Evolutionary conservation across 2,329 filamentous ascomycete genomes (phyloP), one percentile per base, ranked within the genome.

Genomic region (Pseudogymnoascus sp.): DNA sequence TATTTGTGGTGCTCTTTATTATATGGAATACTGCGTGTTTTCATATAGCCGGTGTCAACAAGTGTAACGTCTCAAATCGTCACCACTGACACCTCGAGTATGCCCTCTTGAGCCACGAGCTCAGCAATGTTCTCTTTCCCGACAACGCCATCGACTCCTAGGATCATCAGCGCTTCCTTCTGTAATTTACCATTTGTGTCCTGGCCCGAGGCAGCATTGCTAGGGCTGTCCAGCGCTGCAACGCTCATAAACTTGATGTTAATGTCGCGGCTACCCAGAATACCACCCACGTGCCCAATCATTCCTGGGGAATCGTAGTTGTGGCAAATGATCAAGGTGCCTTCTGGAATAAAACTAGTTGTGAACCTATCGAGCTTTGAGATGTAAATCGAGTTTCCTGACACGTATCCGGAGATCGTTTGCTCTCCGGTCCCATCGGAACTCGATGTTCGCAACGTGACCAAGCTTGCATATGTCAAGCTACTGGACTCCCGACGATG

Each of bases 231-330:
- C 64, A 88, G 71, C 14, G 78, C 77, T 2, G 81, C 81, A 1
- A 92, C 89, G 69, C 83, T 86, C 90, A 93, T 94, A 70, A 87
- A 91, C 50, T 81, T 82, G 71, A 93, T 90, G 69, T 94, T 94
- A 59, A 94, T 84, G 0, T 83, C 84, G 37, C 87, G 81, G 37
- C 79, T 79, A 0, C 89, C 90, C 25, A 93, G 75, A 59, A 85
- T 79, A 62, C 80, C 85, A 0, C 90, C 90, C 2, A 94, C 89
- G 37, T 85, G 84, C 2, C 90, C 90, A 70, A 94, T 93, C 77
- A 91, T 92, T 9, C 90, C 90, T 0, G 88, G 88, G 65, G 86
- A 81, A 69, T 94, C 89, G 68, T 89, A 91, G 74, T 93, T 93
- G 69, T 90, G 83, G 67, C 90, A 82, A 62, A 93, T 87, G n/a